Evolutionary conservation across 495 filamentous ascomycete species (phyloP), one percentile per base, ranked within the genome.

Genomic region (Aspergillus indologenus): DNA sequence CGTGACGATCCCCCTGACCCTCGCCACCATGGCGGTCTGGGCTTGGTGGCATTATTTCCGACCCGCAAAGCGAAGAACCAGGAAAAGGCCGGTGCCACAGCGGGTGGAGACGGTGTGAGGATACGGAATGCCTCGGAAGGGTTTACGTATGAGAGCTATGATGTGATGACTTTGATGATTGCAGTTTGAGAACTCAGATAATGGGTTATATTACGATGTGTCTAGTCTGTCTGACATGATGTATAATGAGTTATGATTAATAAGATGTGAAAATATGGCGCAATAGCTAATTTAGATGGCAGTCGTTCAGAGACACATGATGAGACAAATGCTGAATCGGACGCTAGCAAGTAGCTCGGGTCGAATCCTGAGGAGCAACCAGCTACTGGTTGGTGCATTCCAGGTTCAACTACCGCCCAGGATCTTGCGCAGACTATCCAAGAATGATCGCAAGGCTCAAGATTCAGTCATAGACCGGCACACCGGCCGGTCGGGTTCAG

Each of bases 1-100:
- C 4, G 66, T 73, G 11, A 68, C 69, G 24, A 44, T 75, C 47
- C 63, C 69, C 3, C 29, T 75, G 50, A 75, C 72, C 5, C 19
- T 69, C 26, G 45, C 56, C 4, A 70, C 67, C 1, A 26, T 73
- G 22, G 24, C 61, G 20, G 53, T 61, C 22, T 71, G 68, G 67
- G 60, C 57, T 5, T 48, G 53, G 6, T 73, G 68, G 68, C 65
- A 68, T 54, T 62, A 51, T 31, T 19, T 29, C 15, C 15, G 24
- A 15, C 34, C 34, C 2, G 34, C 34, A 4, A 40, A 40, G 4
- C 26, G 26, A 40, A 7, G 12, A 15, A 40, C 2, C 12, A 15
- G 7, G 34, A 14, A 14, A 9, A 29, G 9, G 4, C 26, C 26
- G 26, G 26, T 29, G 4, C 3, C 4, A 29, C 4, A 9, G 26